Evolutionary conservation across 2,329 filamentous ascomycete genomes (phyloP).

Genomic region (Verticillium longisporum): DNA sequence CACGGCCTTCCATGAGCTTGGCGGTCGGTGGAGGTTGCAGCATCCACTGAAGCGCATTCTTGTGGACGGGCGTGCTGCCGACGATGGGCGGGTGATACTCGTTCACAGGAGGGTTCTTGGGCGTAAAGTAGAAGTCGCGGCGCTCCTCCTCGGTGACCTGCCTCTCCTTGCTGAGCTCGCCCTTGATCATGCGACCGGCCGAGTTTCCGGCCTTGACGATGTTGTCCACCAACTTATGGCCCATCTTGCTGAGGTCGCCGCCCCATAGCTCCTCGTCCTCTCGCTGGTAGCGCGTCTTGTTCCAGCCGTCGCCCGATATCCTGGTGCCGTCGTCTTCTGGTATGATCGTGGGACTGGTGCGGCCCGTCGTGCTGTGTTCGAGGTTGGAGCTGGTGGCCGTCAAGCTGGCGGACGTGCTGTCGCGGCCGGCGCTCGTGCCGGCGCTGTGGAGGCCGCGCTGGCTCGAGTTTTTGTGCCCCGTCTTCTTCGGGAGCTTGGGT

Average conservation of each 20-base stretch:
- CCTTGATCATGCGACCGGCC: conserved; percentile 47
- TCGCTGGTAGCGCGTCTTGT: conserved; percentile 71
- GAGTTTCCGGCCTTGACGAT: conserved; percentile 52
- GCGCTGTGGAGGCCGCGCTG: conserved; percentile 52
- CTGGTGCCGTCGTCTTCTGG: conserved; percentile 31
- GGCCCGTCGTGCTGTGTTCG: conserved; percentile 25
- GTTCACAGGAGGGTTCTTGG: conserved; percentile 68
- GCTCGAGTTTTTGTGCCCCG: conserved; percentile 49
- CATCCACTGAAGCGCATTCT: conserved; percentile 80
- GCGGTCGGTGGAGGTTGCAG: conserved; percentile 84
- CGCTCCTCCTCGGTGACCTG: conserved; percentile 41
- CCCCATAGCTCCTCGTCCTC: conserved; percentile 88
- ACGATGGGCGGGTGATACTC: conserved; percentile 82
- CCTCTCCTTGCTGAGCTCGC: conserved; percentile 43
- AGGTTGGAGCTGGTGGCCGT: conserved; percentile 28
- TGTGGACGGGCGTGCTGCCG: conserved; percentile 63
- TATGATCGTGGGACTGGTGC: conserved; percentile 20
- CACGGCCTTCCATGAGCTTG: conserved; percentile 84
- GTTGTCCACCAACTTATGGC: conserved; percentile 51
- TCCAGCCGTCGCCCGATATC: conserved; percentile 55
- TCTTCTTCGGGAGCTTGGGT: conserved; percentile 62
- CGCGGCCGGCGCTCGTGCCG: conserved; percentile 37
- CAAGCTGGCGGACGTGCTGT: conserved; percentile 40
- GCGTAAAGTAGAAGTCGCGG: conserved; percentile 53
- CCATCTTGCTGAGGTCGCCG: conserved; percentile 44